Conservation (phyloP, 352 stramenopile genomes). For the Pythium angustatum region DNA sequence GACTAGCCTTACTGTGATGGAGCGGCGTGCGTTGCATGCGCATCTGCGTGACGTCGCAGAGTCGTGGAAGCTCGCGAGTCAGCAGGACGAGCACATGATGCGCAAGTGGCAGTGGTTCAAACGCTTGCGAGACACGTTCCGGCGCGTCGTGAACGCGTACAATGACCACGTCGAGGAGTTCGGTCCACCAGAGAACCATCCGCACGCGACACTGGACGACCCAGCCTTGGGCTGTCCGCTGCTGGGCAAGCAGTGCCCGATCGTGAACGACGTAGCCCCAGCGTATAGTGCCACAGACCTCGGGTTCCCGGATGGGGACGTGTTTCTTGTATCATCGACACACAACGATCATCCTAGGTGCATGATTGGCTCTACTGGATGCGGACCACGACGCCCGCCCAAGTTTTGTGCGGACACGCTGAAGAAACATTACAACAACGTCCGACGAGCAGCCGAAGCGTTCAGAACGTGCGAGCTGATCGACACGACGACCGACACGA, state of each 20-base stretch:
- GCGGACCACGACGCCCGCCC: too few species aligned
- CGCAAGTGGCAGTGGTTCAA: not conserved
- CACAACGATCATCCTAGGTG: too few species aligned
- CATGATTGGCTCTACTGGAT: too few species aligned
- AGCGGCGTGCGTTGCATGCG: slow-evolving; percentile 87
- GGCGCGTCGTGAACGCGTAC: not conserved
- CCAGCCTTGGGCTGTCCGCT: not conserved
- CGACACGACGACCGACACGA: slow-evolving; percentile 67
- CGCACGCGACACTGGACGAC: not conserved
- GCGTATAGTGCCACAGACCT: not conserved
- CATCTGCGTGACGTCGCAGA: too few species aligned
- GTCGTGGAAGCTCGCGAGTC: too few species aligned
- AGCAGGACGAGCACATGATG: not conserved
- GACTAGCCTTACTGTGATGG: slow-evolving; percentile 72
- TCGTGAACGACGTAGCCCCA: not conserved
- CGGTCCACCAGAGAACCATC: not conserved
- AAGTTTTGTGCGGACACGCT: slow-evolving; percentile 69
- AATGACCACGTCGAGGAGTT: not conserved
- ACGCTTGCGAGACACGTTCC: not conserved
- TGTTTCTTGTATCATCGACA: too few species aligned
- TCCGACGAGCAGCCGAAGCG: slow-evolving; percentile 73
- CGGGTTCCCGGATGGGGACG: not conserved
- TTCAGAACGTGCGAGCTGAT: slow-evolving; percentile 76
- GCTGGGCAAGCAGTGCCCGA: not conserved
- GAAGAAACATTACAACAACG: slow-evolving; percentile 88